These are phyloP conservation scores for Anethum foeniculum DNA, from an alignment of 140 eudicot species.

Conservation along the genomic window DNA sequence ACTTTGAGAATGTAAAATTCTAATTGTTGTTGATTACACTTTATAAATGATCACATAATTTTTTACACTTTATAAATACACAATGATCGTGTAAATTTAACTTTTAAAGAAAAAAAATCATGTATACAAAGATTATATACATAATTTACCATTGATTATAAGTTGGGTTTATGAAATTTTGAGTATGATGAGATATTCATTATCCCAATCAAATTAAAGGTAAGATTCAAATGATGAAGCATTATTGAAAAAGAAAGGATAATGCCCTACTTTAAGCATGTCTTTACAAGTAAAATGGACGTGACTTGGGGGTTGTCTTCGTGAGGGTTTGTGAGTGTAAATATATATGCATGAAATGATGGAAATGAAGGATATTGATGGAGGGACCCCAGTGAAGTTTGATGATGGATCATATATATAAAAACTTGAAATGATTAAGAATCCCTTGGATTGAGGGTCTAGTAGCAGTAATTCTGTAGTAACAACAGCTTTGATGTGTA, in stretches of 20 bases:
- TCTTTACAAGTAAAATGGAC: constrained; percentile 18
- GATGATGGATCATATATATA: constrained; percentile 8
- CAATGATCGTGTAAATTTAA: not conserved
- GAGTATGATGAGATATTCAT: constrained; percentile 39
- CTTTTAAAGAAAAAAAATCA: not conserved
- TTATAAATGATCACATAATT: too few species aligned
- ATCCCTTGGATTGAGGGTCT: constrained; percentile 62
- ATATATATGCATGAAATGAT: constrained; percentile 38
- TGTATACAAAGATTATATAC: not conserved
- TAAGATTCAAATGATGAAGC: constrained; percentile 18
- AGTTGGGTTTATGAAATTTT: not conserved
- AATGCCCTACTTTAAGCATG: constrained; percentile 6
- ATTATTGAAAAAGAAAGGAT: constrained; percentile 8
- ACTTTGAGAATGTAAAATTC: too few species aligned
- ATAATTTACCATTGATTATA: not conserved
- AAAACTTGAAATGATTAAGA: constrained; percentile 19
- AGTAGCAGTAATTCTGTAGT: constrained; percentile 15
- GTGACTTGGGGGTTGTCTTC: constrained; percentile 25
- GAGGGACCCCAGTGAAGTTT: constrained; percentile 32
- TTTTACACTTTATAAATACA: not conserved
- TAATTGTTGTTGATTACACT: not conserved
- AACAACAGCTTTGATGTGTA: constrained; percentile 42
- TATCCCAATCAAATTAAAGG: constrained; percentile 23
- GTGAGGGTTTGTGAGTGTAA: not conserved
- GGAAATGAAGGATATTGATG: constrained; percentile 22